Evolutionary conservation across 495 filamentous ascomycete genomes (phyloP).

Genomic region (Monascus purpureus): DNA sequence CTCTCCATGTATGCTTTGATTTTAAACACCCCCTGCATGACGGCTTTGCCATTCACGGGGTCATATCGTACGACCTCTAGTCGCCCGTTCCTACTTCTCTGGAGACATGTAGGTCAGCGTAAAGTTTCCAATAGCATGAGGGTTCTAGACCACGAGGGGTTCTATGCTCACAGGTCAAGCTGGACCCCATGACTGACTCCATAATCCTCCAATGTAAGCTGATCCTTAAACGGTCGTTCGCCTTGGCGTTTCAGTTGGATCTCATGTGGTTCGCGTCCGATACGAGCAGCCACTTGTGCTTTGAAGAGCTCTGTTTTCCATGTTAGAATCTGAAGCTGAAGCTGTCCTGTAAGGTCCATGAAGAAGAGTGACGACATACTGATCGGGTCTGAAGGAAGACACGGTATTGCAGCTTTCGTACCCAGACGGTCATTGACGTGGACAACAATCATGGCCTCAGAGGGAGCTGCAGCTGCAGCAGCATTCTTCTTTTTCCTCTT

Average conservation of each 20-base stretch:
- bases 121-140: neutral
- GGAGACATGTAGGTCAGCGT: slow-evolving; percentile 5
- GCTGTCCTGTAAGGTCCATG: neutral
- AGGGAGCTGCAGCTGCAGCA: slow-evolving; percentile 10
- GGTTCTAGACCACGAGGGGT: neutral
- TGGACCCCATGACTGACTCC: slow-evolving; percentile 80
- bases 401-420: slow-evolving; percentile 81
- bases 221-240: slow-evolving; percentile 82
- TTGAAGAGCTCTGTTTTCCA: slow-evolving; percentile 56
- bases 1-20: too few species aligned
- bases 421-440: slow-evolving; percentile 85
- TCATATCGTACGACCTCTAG: too few species aligned
- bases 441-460: slow-evolving; percentile 80
- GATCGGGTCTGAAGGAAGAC: slow-evolving; percentile 66
- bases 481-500: slow-evolving; percentile 29
- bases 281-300: slow-evolving; percentile 70
- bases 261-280: slow-evolving; percentile 78
- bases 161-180: slow-evolving; percentile 52
- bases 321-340: slow-evolving; percentile 8
- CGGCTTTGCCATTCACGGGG: too few species aligned
- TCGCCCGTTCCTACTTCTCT: slow-evolving; percentile 67
- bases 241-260: slow-evolving; percentile 86
- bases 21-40: too few species aligned
- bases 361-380: slow-evolving; percentile 21
- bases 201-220: slow-evolving; percentile 76